Base-by-base conservation (phyloP, 2,329 filamentous ascomycete genomes). In the Alternaria sp. region DNA sequence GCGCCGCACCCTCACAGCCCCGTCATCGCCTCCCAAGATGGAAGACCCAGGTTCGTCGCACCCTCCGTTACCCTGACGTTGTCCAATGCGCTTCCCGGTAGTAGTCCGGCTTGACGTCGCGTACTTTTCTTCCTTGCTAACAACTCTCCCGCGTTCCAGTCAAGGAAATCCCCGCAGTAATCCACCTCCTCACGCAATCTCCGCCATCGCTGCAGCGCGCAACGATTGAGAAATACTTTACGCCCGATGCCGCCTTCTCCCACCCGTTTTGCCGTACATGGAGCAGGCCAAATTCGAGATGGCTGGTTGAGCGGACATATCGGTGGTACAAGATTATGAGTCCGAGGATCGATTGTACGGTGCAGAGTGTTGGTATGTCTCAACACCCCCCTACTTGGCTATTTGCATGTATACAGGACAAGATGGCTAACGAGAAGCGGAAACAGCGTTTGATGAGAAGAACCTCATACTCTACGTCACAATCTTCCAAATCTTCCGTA, bases 181-280 rank as follows among this genome's bases (percentile, higher is more conserved):
- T 96, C 76, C 84, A 84, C 59, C 81, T 85, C 36, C 85, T 96
- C 59, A 89, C 87, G 41, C 87, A 90, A 74, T 88, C 90, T 46
- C 84, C 85, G 0, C 89, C 89, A 0, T 82, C 85, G 1, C 80
- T 90, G 34, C 93, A 96, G 77, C 80, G 84, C 56, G 80, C 83
- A 4, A 83, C 90, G 0, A 81, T 96, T 24, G 83, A 91, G 58
- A 83, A 81, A n/a, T 94, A 91, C 80, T 96, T 94, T 78, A 87
- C 89, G 0, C 85, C 85, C 9, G 82, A 89, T 70, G 91, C 91
- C 8, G 85, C 87, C 30, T 95, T 96, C 74, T 85, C 86, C 3
- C 92, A 96, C 67, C 92, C 92, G 0, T 90, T 94, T 75, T 93
- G 91, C 71, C 86, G 88, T 12, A 91, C 92, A 3, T 82, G 82